A percentile compares a stretch with the other conserved stretches of the same genome.
phyloP scores from a whole-genome alignment of 2,329 filamentous ascomycete genomes.

The Chaetomiaceae sp. region DNA sequence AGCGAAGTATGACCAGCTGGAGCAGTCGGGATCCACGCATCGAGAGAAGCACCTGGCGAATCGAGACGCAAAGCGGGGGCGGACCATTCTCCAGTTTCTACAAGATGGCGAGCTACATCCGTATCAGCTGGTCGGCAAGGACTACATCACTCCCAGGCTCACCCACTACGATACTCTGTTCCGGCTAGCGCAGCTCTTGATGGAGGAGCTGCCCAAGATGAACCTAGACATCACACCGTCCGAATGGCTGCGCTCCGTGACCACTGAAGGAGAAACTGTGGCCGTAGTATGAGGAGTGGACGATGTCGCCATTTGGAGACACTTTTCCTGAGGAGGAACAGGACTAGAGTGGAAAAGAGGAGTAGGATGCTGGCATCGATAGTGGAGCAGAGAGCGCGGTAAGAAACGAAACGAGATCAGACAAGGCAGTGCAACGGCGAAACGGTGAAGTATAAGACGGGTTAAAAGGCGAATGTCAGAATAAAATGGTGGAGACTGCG shows the following conservation, averaged over 20 bases:
- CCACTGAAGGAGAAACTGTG: too few species aligned
- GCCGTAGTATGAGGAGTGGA: too few species aligned
- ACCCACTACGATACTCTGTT: conserved; percentile 52
- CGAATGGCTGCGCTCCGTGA: conserved; percentile 54
- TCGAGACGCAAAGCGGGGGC: conserved; percentile 51
- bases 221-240: conserved; percentile 46
- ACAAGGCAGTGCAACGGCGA: too few species aligned
- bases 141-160: conserved; percentile 39
- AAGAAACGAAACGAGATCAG: too few species aligned
- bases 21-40: conserved; percentile 29
- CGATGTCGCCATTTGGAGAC: too few species aligned
- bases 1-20: conserved; percentile 38
- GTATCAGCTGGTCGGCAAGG: conserved; percentile 50
- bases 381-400: too few species aligned
- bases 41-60: conserved; percentile 48
- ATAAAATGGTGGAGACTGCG: too few species aligned
- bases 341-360: too few species aligned
- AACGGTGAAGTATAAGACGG: too few species aligned
- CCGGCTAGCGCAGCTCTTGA: conserved; percentile 46
- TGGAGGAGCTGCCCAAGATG: conserved; percentile 47
- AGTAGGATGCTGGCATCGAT: too few species aligned
- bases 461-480: too few species aligned
- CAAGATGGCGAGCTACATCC: conserved; percentile 47
- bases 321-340: too few species aligned
- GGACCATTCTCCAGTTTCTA: conserved; percentile 47